Conservation (phyloP, 1,139 yeast species). For the Cylindricascospora bacillispora region DNA sequence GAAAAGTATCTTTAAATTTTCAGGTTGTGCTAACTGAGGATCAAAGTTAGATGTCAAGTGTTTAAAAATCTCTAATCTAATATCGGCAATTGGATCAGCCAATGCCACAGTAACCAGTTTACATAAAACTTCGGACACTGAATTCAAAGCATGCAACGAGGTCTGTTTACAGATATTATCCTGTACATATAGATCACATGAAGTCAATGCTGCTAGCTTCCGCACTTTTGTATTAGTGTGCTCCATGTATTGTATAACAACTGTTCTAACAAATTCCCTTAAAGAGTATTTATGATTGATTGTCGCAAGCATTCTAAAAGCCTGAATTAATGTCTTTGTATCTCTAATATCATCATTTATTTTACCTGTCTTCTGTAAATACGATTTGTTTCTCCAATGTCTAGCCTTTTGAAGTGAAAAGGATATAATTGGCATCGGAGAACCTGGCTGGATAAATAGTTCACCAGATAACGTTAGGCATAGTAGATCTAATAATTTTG, state of each 20-base stretch:
- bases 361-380: conserved; percentile 41
- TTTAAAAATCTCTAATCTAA: conserved; percentile 64
- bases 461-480: conserved; percentile 75
- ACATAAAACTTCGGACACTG: conserved; percentile 77
- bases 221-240: conserved; percentile 72
- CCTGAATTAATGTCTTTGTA: conserved; percentile 25
- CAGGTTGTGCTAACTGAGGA: conserved; percentile 89
- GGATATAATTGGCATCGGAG: conserved; percentile 46
- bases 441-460: conserved; percentile 77
- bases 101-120: conserved; percentile 72
- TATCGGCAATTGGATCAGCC: conserved; percentile 85
- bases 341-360: conserved; percentile 24
- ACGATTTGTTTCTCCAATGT: conserved; percentile 64
- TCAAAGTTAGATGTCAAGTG: conserved; percentile 69
- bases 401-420: conserved; percentile 62
- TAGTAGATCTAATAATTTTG: conserved; percentile 54
- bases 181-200: conserved; percentile 62
- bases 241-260: conserved; percentile 70
- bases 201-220: conserved; percentile 73
- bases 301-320: conserved; percentile 47
- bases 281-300: conserved; percentile 70
- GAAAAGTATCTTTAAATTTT: conserved; percentile 69
- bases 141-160: conserved; percentile 69
- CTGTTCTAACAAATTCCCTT: conserved; percentile 77
- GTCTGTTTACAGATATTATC: conserved; percentile 83